Base-by-base conservation (phyloP, 83 land plant species). In the Larix sibirica region DNA sequence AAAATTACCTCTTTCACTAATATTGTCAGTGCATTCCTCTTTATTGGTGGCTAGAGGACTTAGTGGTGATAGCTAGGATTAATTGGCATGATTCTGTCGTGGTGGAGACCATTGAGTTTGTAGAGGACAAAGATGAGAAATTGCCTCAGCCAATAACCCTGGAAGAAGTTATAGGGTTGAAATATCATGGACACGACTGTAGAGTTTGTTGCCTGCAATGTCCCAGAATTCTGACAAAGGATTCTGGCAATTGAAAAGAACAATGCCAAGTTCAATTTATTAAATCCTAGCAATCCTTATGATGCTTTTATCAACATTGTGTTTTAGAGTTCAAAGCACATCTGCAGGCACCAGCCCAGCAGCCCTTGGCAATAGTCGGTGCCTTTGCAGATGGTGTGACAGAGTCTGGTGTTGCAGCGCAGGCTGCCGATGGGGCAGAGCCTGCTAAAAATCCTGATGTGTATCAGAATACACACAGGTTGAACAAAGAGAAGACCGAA, bases 111-210 rank as follows among this genome's bases (percentile, higher is more conserved):
- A 88, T 88, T 81, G 85, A 88, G 24, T 86, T 83, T 83, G 89
- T 85, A 2, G 88, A 88, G 20, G 90, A 88, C 63, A 88, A 88
- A 80, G 90, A 88, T 38, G 88, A 88, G 20, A 88, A 85, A 59
- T 67, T 88, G 20, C 90, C 90, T 3, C 74, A 69, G 24, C 90
- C 87, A 20, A 85, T 88, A 85, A 86, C 90, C 1, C 38, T 85
- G 62, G 88, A 88, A 67, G 90, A 88, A 66, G 90, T 88, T 28
- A 79, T 86, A 24, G 54, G 83, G 20, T 70, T 88, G 97, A 20
- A 90, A 82, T 42, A 97, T 97, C 82, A 93, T 97, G 2, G 99
- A 97, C 44, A 97, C 96, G 83, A 97, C 99, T 16, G 92, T 96
- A 0, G 90, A 89, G 79, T 97, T 96, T 82, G 99, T 97, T 33